Conservation (phyloP, 2,329 filamentous ascomycete genomes). For the Fusarium papillatum region DNA sequence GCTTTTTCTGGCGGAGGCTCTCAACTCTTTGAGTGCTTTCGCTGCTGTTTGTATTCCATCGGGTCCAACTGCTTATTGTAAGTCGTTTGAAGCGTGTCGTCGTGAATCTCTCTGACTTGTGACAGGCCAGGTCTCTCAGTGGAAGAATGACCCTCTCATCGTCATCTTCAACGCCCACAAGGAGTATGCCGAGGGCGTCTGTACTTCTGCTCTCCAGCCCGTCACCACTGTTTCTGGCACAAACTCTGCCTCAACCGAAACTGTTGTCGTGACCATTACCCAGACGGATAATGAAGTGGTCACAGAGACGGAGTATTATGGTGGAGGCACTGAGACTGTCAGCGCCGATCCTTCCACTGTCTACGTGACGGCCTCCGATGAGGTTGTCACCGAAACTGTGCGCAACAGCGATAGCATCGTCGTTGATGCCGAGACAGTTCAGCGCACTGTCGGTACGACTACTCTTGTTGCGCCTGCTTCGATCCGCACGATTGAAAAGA, state of each 20-base stretch:
- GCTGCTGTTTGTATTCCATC: constrained; percentile 8
- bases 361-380: constrained; percentile 2
- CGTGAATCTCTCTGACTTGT: neutral
- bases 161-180: neutral
- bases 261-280: neutral
- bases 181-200: constrained; percentile 10
- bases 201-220: constrained; percentile 18
- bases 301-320: neutral
- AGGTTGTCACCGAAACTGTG: constrained; percentile 11
- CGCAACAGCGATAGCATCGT: constrained; percentile 2
- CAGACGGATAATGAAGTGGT: neutral
- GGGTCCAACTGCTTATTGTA: constrained; percentile 15
- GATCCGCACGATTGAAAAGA: constrained; percentile 11
- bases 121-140: constrained; percentile 7
- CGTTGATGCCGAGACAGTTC: constrained; percentile 7
- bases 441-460: constrained; percentile 6
- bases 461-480: constrained; percentile 1
- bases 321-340: constrained; percentile 8
- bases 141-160: constrained; percentile 23
- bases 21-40: neutral
- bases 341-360: constrained; percentile 1
- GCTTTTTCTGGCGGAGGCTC: constrained; percentile 6
- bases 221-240: constrained; percentile 15
- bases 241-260: neutral
- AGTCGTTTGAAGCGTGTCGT: neutral